These are phyloP conservation scores for Thalassiosira livingstoniorum DNA, from an alignment of 352 stramenopile genomes.

Conservation along the genomic window DNA sequence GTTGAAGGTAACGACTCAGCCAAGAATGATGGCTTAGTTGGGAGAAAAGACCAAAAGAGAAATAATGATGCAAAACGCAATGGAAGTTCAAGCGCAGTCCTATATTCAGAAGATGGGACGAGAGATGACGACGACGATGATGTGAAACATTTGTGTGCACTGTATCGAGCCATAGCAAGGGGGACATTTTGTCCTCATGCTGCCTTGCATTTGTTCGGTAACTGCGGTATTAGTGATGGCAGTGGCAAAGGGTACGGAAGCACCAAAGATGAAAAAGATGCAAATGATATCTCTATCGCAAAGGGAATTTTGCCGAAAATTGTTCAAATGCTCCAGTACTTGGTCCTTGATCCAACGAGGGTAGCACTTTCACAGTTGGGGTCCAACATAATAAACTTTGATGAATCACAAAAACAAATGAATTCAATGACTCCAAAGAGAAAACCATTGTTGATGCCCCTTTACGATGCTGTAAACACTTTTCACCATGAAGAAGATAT, in stretches of 20 bases:
- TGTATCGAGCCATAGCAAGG: conserved; percentile 59
- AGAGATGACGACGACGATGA: conserved; percentile 49
- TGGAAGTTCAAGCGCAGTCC: neutral
- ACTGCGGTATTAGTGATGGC: conserved; percentile 1
- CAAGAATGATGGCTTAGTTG: neutral
- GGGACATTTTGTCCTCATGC: conserved; percentile 61
- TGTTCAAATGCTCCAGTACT: conserved; percentile 44
- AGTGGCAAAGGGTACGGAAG: neutral
- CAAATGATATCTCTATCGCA: conserved; percentile 57
- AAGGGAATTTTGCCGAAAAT: conserved; percentile 59
- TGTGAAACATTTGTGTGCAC: conserved; percentile 48
- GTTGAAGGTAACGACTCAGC: too few species aligned
- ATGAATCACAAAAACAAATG: conserved; percentile 1
- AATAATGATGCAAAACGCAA: neutral
- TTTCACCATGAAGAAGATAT: conserved; percentile 56
- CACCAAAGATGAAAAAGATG: neutral
- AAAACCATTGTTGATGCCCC: too few species aligned
- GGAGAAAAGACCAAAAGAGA: neutral
- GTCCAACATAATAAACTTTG: neutral
- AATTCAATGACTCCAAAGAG: conserved; percentile 1
- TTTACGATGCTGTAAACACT: conserved; percentile 10
- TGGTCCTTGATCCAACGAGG: conserved; percentile 48
- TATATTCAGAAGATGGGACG: too few species aligned
- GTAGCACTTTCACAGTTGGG: conserved; percentile 20
- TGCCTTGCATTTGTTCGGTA: conserved; percentile 38